These are phyloP conservation scores for Cutaneotrichosporon sp. DNA, from an alignment of 1,284 basidiomycete species.

Conservation along the genomic window DNA sequence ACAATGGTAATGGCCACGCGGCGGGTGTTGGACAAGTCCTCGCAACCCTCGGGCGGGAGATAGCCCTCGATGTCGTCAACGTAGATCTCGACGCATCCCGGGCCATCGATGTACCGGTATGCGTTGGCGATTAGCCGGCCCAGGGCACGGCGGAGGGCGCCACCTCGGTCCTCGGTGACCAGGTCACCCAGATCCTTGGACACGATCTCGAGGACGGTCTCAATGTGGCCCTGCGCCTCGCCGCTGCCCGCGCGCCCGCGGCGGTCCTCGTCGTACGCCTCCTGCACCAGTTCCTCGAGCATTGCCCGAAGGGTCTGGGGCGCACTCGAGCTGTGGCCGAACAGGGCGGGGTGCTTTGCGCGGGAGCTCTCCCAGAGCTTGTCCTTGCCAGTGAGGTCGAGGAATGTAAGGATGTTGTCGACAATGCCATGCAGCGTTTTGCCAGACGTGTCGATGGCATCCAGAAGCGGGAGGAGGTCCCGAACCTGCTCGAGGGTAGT, in stretches of 20 bases:
- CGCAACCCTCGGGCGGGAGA: constrained; percentile 43
- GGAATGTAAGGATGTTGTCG: constrained; percentile 51
- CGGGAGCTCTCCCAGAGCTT: constrained; percentile 15
- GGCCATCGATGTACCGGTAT: constrained; percentile 47
- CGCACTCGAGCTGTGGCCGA: constrained; percentile 22
- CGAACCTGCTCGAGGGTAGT: constrained; percentile 41
- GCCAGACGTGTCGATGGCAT: constrained; percentile 51
- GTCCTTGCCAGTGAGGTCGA: constrained; percentile 42
- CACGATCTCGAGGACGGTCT: constrained; percentile 49
- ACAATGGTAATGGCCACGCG: constrained; percentile 41
- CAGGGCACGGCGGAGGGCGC: constrained; percentile 43
- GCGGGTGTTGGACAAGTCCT: constrained; percentile 34
- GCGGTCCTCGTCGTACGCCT: constrained; percentile 41
- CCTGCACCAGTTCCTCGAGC: constrained; percentile 46
- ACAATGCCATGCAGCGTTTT: constrained; percentile 48
- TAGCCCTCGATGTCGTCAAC: constrained; percentile 42
- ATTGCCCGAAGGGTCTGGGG: constrained; percentile 38
- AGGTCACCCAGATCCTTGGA: constrained; percentile 41
- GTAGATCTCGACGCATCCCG: constrained; percentile 47
- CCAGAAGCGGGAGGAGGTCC: constrained; percentile 45
- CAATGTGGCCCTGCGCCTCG: constrained; percentile 33
- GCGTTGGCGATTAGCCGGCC: constrained; percentile 47
- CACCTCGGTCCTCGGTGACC: constrained; percentile 43
- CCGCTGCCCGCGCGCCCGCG: constrained; percentile 33
- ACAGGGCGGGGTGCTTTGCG: constrained; percentile 13